Percentiles rank a stretch among this genome's conserved stretches.
Evolutionary conservation across 352 stramenopile genomes (phyloP).

Genomic region (Pythium aquatile): DNA sequence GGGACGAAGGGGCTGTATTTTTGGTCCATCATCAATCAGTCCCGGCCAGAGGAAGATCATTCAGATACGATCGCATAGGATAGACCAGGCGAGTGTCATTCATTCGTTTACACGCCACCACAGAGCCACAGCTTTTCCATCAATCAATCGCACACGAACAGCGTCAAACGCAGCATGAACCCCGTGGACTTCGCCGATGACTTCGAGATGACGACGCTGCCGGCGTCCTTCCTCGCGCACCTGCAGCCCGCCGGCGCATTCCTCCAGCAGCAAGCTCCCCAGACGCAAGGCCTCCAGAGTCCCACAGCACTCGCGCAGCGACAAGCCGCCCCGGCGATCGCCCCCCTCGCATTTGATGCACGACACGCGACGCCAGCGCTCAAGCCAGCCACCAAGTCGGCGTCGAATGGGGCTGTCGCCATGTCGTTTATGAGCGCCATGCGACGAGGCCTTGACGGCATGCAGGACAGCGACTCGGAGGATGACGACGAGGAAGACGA

Average conservation of each 20-base stretch:
- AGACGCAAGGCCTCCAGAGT: conserved; percentile 5
- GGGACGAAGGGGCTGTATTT: conserved; percentile 16
- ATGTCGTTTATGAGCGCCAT: conserved; percentile 27
- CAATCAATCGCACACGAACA: background rate
- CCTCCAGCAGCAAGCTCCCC: background rate
- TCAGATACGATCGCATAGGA: conserved; percentile 9
- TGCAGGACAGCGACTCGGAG: conserved; percentile 15
- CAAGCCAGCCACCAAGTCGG: background rate
- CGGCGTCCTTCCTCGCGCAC: conserved; percentile 15
- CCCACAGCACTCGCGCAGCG: conserved; percentile 16
- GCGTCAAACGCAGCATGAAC: background rate
- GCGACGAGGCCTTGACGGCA: conserved; percentile 17
- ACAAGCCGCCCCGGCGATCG: conserved; percentile 8
- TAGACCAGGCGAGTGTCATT: conserved; percentile 9
- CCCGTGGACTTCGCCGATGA: conserved; percentile 6
- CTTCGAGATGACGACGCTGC: conserved; percentile 9
- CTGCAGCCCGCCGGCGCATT: conserved; percentile 24
- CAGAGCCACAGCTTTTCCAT: conserved; percentile 1
- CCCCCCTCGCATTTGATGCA: conserved; percentile 2
- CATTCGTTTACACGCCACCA: conserved; percentile 21
- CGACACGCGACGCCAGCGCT: background rate
- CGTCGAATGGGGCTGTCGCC: conserved; percentile 2
- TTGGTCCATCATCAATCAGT: conserved; percentile 10
- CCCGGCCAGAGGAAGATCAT: background rate
- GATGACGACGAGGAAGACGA: conserved; percentile 25